Base-by-base conservation (phyloP, 768 basidiomycete species). In the Pluteus cervinus region DNA sequence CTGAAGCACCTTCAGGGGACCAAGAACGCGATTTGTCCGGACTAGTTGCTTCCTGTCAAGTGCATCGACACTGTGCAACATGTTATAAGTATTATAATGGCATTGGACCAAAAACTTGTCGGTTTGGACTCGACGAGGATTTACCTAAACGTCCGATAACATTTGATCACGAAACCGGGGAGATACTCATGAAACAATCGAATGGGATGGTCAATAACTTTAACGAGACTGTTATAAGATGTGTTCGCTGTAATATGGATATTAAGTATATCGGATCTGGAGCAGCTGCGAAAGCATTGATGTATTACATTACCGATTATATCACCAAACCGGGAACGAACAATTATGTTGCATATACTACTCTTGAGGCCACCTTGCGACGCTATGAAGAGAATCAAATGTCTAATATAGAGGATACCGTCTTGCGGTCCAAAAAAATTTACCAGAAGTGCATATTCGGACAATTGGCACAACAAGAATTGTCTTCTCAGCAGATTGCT, bases 301-400 rank as follows among this genome's bases (percentile, higher is more conserved):
- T 66, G 4, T 68, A 66, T 39, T 74, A 73, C 34, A 65, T 73
- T 14, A 73, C 70, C 0, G 58, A 73, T 37, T 73, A 74, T 34
- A 70, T 73, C 12, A 63, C 68, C 1, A 74, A 74, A 37, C 39
- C 60, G 0, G 55, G 64, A 29, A 38, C 71, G 7, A 66, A 67
- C 25, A 43, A 58, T 0, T 63, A 73, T 47, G 60, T 68, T 1
- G 61, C 64, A 0, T 68, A 53, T 48, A 57, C 64, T 1, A 60
- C 65, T 1, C 37, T 71, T 4, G 58, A 66, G 26, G 16, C 53
- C 0, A 58, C 68, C 4, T 44, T 66, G 0, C 42, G 44, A 14
- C 62, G n/a, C n/a, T n/a, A n/a, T n/a, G n/a, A n/a, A n/a, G n/a
- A n/a, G n/a, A n/a, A n/a, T n/a, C n/a, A n/a, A n/a, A n/a, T n/a